Evolutionary conservation across 495 filamentous ascomycete genomes (phyloP).

Genomic region (Annulohypoxylon moriforme): DNA sequence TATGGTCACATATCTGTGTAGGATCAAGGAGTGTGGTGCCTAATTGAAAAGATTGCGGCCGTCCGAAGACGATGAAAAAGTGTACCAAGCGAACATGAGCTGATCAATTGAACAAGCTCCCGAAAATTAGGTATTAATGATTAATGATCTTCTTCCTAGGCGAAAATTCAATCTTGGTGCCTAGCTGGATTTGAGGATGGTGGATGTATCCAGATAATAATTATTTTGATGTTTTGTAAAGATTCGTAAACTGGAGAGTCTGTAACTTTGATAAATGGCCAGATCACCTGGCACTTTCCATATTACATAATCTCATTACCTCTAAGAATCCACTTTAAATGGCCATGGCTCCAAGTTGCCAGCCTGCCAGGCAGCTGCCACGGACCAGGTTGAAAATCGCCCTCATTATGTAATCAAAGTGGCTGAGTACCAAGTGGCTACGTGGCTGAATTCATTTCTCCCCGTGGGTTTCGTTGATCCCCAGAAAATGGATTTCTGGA

Average conservation of each 20-base stretch:
- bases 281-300: neutral
- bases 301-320: neutral
- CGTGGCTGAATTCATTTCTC: neutral
- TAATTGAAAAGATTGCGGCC: neutral
- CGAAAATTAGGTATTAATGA: neutral
- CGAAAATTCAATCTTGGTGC: neutral
- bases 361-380: no score
- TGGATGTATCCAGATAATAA: neutral
- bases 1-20: conserved; percentile 16
- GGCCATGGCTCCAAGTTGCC: no score
- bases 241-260: neutral
- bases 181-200: neutral
- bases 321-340: neutral
- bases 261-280: neutral
- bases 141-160: neutral
- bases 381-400: no score
- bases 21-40: neutral
- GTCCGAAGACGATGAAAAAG: neutral
- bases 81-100: conserved; percentile 2
- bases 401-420: neutral
- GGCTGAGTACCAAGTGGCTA: neutral
- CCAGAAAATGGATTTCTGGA: neutral
- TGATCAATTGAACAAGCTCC: neutral
- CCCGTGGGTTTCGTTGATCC: neutral
- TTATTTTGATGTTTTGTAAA: neutral